Evolutionary conservation across 805 yeast species (phyloP).

Genomic region (Cyberlindnera veronae): DNA sequence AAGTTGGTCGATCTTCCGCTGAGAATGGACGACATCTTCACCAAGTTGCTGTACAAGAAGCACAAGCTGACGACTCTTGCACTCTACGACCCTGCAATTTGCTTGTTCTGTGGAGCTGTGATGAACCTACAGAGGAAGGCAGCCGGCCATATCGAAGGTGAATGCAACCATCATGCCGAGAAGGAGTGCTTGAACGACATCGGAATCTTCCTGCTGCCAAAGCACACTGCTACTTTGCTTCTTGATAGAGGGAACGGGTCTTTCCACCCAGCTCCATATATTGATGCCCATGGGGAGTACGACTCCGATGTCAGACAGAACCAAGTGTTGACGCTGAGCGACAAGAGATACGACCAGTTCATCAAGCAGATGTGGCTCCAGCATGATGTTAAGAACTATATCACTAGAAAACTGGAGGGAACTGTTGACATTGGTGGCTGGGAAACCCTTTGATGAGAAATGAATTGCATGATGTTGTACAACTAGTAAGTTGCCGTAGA

Average conservation of each 20-base stretch:
- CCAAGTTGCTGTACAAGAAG: slow-evolving; percentile 48
- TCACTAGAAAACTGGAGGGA: slow-evolving; percentile 78
- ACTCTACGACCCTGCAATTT: slow-evolving; percentile 73
- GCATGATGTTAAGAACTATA: slow-evolving; percentile 71
- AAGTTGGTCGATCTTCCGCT: slow-evolving; percentile 61
- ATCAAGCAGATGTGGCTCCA: slow-evolving; percentile 69
- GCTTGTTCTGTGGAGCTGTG: slow-evolving; percentile 74
- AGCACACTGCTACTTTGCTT: slow-evolving; percentile 59
- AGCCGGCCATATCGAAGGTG: slow-evolving; percentile 58
- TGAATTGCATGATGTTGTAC: too few relatives aligned
- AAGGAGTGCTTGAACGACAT: slow-evolving; percentile 61
- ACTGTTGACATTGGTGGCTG: slow-evolving; percentile 90
- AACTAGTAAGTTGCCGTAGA: too few relatives aligned
- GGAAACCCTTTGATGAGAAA: slow-evolving; percentile 73
- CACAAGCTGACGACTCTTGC: slow-evolving; percentile 37
- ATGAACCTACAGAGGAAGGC: slow-evolving; percentile 64
- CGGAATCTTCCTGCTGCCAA: slow-evolving; percentile 73
- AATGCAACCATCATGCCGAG: slow-evolving; percentile 70
- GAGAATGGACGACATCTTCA: slow-evolving; percentile 65
- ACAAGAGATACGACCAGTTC: slow-evolving; percentile 60
- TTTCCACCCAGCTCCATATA: slow-evolving; percentile 77
- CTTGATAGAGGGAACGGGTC: slow-evolving; percentile 78
- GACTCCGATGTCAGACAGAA: slow-evolving; percentile 71
- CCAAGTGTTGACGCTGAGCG: slow-evolving; percentile 65
- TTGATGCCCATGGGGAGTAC: slow-evolving; percentile 83